Evolutionary conservation across 169 alveolate species (phyloP).

Genomic region (Perkinsus marinus): DNA sequence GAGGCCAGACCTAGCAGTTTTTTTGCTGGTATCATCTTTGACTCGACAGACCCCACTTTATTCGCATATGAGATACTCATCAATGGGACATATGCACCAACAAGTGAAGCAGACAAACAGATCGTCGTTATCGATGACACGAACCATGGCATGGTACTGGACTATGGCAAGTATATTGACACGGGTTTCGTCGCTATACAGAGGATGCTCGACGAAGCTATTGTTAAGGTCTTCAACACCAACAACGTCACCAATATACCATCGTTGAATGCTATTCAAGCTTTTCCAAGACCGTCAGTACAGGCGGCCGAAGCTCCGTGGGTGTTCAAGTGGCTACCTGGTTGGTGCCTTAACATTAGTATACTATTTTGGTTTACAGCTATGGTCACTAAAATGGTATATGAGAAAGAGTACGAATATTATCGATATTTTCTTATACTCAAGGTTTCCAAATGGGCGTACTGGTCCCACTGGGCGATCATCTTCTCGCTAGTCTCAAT

Average conservation of each 20-base stretch:
- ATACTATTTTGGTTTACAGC: background rate
- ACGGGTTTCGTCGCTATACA: background rate
- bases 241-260: background rate
- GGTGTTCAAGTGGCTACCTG: background rate
- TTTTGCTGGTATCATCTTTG: background rate
- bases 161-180: background rate
- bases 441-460: slow-evolving; percentile 52
- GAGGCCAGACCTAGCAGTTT: background rate
- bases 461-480: slow-evolving; percentile 49
- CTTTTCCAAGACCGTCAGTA: background rate
- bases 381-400: slow-evolving; percentile 14
- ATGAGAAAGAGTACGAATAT: slow-evolving; percentile 51
- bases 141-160: background rate
- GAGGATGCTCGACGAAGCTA: background rate
- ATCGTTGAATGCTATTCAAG: background rate
- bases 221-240: background rate
- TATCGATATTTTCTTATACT: slow-evolving; percentile 62
- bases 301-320: background rate
- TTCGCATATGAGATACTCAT: background rate
- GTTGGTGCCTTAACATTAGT: background rate
- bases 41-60: background rate
- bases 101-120: background rate
- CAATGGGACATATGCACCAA: background rate
- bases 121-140: background rate
- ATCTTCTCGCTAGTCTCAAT: slow-evolving; percentile 33